Evolutionary conservation across 495 filamentous ascomycete species (phyloP), one percentile per base, ranked within the genome.

Genomic region (Penicillium roqueforti): DNA sequence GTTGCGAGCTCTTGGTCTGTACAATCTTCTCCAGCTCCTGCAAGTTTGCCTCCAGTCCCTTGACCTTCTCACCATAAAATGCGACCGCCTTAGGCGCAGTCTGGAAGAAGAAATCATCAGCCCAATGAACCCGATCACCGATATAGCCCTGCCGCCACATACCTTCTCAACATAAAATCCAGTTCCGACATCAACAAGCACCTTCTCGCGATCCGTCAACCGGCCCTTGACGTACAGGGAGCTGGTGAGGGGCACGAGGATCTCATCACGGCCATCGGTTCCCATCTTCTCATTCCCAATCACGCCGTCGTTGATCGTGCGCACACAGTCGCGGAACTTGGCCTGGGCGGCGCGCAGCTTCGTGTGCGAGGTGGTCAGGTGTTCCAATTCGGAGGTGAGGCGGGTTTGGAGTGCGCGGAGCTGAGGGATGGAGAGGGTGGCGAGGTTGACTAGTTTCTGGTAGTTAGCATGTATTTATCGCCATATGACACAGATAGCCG

Each of bases 131-230:
- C 36, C 19, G 1, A 29, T 13, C 8, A n/a, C 11, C 11, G 14
- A 48, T 14, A 41, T 45, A 13, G 23, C 6, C 23, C 5, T 9
- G 16, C 11, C 1, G 8, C 4, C 13, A 31, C 65, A 36, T 54
- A 88, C 87, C 82, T 98, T 98, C 74, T 97, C 93, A 51, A 97
- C 87, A 68, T 89, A 97, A 68, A 93, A 98, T 3, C 93, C 93
- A 1, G 93, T 98, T 14, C 93, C 93, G 16, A 98, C 87, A 75
- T 98, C 93, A 20, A 98, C 91, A 40, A 98, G 78, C 10, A 97
- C 91, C 54, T 85, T 86, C 54, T 88, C 82, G 9, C 87, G 81
- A 69, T 86, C 82, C 29, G 89, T 78, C 19, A 97, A 77, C 18
- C 75, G 82, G 6, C 92, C 95, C 42, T 89, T 88, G 13, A 97